Base-by-base conservation (phyloP, 345 rosid genomes). In the Syzygium aromaticum region DNA sequence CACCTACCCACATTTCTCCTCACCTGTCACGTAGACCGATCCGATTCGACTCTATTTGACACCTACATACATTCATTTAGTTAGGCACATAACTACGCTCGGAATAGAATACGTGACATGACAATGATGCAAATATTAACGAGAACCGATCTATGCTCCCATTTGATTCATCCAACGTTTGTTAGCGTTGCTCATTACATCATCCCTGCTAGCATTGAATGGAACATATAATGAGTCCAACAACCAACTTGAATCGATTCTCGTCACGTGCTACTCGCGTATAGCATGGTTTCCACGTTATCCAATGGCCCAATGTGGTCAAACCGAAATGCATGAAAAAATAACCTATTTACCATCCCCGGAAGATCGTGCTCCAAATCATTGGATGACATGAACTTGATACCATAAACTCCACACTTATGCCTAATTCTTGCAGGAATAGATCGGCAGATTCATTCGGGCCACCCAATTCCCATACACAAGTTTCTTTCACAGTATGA, bases 221-320 rank as follows among this genome's bases (percentile, higher is more conserved):
- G 59, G 0, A 54, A 54, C 0, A 54, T 22, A 8, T 54, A 3
- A 54, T 3, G 59, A 54, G 22, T 54, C 27, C 59, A 54, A 22
- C 59, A 8, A 0, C 0, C 0, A 54, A 22, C 59, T 54, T 22
- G 59, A 54, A 54, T 54, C 25, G 27, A 54, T 54, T 11, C 27
- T 22, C 27, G 11, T 22, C 11, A 10, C 59, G 0, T 8, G 9
- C 0, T 54, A 54, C 59, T 10, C 22, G n/a, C 61, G 4, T 8
- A 22, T 22, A 56, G 22, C 61, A 22, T 56, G 6, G 61, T 56
- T 23, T 27, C 61, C 0, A 0, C 61, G 10, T 0, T 0, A 56
- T 54, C 59, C 22, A 22, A 54, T 22, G n/a, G 63, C n/a, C 12
- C 14, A 56, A 9, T 56, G 63, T 56, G 2, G 63, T 23, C 63